These are phyloP conservation scores for Wallacemonas rigidus DNA, from an alignment of 208 protist species.

Conservation along the genomic window DNA sequence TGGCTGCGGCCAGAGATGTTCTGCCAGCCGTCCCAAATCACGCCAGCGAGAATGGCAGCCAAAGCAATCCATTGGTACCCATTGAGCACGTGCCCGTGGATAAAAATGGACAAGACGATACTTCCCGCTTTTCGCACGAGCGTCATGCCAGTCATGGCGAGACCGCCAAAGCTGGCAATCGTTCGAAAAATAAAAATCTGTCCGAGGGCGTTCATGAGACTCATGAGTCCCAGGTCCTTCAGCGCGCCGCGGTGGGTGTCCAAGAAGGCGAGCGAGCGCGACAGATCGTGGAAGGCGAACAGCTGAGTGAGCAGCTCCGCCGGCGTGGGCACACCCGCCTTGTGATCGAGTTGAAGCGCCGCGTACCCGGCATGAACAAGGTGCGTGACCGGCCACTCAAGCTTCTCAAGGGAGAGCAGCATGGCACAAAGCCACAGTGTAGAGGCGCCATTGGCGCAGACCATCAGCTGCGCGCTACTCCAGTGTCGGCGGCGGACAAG, in stretches of 20 bases:
- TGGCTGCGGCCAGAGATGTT: conserved; percentile 29
- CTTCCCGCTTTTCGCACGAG: conserved; percentile 79
- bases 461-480: conserved; percentile 67
- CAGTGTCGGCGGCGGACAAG: conserved; percentile 62
- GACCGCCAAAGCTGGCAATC: conserved; percentile 75
- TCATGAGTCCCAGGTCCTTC: conserved; percentile 64
- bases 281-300: conserved; percentile 61
- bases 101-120: conserved; percentile 75
- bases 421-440: conserved; percentile 37
- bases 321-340: conserved; percentile 2
- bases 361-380: conserved; percentile 18
- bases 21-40: conserved; percentile 54
- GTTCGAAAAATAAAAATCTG: conserved; percentile 86
- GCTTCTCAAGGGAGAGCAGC: conserved; percentile 39
- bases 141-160: conserved; percentile 82
- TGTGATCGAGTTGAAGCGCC: conserved; percentile 3
- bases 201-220: conserved; percentile 64
- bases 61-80: conserved; percentile 60
- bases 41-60: conserved; percentile 49
- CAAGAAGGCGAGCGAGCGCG: conserved; percentile 51
- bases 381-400: conserved; percentile 18
- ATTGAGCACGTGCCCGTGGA: conserved; percentile 64
- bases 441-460: conserved; percentile 54
- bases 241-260: conserved; percentile 47
- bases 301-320: conserved; percentile 8